Evolutionary conservation across 2,329 filamentous ascomycete genomes (phyloP).

Genomic region (Aspergillus sp.): DNA sequence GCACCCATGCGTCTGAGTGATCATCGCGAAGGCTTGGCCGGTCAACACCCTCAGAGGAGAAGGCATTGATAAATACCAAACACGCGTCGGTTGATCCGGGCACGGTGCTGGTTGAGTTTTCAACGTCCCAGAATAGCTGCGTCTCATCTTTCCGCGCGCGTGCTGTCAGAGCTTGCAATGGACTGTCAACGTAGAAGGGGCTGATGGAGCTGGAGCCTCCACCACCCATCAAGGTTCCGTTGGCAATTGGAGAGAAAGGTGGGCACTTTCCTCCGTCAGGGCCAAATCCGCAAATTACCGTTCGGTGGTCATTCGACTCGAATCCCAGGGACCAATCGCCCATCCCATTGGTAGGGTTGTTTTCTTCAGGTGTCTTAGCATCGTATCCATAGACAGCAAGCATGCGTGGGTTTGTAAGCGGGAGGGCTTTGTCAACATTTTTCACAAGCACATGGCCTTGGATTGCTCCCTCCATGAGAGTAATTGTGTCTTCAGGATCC

Average conservation of each 20-base stretch:
- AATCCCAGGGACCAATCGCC: neutral
- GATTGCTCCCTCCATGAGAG: neutral
- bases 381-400: constrained; percentile 47
- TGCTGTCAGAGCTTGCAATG: neutral
- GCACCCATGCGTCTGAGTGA: constrained; percentile 37
- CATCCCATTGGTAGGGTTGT: neutral
- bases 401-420: constrained; percentile 41
- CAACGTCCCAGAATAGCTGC: neutral
- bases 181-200: neutral
- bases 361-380: constrained; percentile 16
- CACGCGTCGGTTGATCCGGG: constrained; percentile 9
- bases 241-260: neutral
- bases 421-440: constrained; percentile 38
- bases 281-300: neutral
- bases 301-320: neutral
- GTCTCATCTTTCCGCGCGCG: neutral
- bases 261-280: neutral
- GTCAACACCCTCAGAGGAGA: constrained; percentile 12
- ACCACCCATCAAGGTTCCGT: neutral
- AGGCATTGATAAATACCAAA: constrained; percentile 20
- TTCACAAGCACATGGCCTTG: constrained; percentile 40
- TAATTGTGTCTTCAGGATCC: constrained; percentile 4
- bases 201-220: neutral
- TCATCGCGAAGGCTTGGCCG: constrained; percentile 13
- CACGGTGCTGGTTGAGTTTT: neutral